Evolutionary conservation across 352 stramenopile genomes (phyloP).

Genomic region (Phytopythium vexans): DNA sequence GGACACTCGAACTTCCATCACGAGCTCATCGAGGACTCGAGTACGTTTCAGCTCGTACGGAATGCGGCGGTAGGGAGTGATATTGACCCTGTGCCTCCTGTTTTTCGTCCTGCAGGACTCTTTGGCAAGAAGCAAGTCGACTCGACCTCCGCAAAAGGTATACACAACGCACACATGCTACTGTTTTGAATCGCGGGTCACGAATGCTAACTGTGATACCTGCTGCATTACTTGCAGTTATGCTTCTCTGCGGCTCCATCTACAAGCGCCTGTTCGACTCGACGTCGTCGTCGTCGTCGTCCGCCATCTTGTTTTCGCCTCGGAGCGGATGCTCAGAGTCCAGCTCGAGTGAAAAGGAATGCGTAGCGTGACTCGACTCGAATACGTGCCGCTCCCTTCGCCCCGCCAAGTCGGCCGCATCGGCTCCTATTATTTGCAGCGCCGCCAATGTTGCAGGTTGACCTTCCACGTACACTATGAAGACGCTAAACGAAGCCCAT

Average conservation of each 20-base stretch:
- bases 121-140: conserved; percentile 62
- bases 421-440: background rate
- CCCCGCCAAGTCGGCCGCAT: background rate
- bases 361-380: conserved; percentile 29
- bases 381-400: background rate
- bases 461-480: conserved; percentile 1
- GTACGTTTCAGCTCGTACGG: conserved; percentile 53
- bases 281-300: conserved; percentile 33
- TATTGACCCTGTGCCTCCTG: too few species aligned
- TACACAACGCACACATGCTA: background rate
- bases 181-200: too few species aligned
- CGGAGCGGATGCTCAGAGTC: conserved; percentile 49
- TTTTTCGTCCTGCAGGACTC: conserved; percentile 30
- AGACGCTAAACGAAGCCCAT: too few species aligned
- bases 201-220: too few species aligned
- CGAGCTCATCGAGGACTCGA: conserved; percentile 69
- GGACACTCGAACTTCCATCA: conserved; percentile 75
- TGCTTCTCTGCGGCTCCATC: conserved; percentile 72
- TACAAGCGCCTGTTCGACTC: conserved; percentile 73
- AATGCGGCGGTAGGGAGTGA: too few species aligned
- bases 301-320: conserved; percentile 43
- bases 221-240: conserved; percentile 23
- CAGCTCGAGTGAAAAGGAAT: conserved; percentile 46
- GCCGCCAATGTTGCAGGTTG: background rate
- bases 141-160: conserved; percentile 63